Percentiles rank a stretch among this genome's conserved stretches.
These are phyloP conservation scores for Dimargaris cristalligena DNA, from an alignment of 192 early-diverging fungal species.

Conservation along the genomic window DNA sequence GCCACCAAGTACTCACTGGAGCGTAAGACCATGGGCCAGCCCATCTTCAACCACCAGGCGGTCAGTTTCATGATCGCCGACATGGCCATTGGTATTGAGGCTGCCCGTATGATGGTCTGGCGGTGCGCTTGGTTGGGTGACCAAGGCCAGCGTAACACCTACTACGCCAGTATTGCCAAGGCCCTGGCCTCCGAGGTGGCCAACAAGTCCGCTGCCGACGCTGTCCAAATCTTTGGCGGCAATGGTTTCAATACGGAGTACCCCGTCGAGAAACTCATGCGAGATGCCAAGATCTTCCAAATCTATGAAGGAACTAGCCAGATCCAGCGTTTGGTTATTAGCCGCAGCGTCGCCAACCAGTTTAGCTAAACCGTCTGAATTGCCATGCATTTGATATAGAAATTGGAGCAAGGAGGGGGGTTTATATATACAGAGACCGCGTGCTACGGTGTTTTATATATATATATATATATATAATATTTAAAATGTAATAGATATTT, in stretches of 20 bases:
- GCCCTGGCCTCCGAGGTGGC: constrained; percentile 68
- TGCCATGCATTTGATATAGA: neutral
- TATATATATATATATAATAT: neutral
- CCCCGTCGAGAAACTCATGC: constrained; percentile 90
- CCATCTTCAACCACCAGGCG: constrained; percentile 78
- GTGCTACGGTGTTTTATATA: too few relatives aligned
- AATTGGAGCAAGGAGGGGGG: neutral
- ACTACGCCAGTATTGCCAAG: constrained; percentile 90
- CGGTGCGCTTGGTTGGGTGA: constrained; percentile 71
- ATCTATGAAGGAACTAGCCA: constrained; percentile 96
- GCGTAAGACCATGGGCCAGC: constrained; percentile 91
- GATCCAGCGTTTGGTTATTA: constrained; percentile 87
- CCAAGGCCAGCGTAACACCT: constrained; percentile 74
- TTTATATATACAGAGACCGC: too few relatives aligned
- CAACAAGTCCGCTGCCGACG: constrained; percentile 67
- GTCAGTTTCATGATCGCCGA: constrained; percentile 90
- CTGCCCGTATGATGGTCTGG: constrained; percentile 76
- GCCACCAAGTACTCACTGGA: constrained; percentile 75
- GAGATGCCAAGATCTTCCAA: constrained; percentile 87
- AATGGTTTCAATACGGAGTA: constrained; percentile 78
- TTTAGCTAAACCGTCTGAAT: neutral
- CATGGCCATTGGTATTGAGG: constrained; percentile 89
- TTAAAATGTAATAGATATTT: neutral
- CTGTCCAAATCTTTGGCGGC: constrained; percentile 93
- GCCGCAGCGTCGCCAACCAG: constrained; percentile 55